Conservation (phyloP, 495 filamentous ascomycete genomes). For the Daldinia bambusicola region DNA sequence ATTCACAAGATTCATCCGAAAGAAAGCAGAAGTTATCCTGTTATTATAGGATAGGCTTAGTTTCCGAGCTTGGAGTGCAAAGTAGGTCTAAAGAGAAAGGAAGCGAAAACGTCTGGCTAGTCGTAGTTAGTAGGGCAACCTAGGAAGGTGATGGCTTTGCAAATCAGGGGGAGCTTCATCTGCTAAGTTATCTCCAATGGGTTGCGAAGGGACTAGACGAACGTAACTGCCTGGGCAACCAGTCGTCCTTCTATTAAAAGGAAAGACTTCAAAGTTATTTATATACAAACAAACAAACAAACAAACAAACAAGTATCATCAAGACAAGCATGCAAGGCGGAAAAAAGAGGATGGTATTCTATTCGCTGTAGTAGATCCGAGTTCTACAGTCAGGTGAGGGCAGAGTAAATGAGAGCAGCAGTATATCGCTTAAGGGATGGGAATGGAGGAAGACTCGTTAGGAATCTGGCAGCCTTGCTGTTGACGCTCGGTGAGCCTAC, state of each 20-base stretch:
- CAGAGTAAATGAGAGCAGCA: background rate
- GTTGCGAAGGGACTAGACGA: background rate
- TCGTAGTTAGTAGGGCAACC: background rate
- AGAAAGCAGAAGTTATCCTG: background rate
- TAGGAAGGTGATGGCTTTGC: background rate
- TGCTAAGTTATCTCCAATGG: background rate
- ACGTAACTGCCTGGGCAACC: background rate
- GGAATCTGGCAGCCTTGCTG: background rate
- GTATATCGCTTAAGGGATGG: conserved; percentile 1
- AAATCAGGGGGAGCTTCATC: background rate
- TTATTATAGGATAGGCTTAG: conserved; percentile 7
- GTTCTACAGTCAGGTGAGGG: conserved; percentile 4
- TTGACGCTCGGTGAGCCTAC: conserved; percentile 7
- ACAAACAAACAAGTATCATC: conserved; percentile 30
- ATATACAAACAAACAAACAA: conserved; percentile 9
- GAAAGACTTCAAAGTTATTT: conserved; percentile 6
- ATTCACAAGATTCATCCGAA: conserved; percentile 17
- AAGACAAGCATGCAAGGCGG: conserved; percentile 23
- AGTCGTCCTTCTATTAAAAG: conserved; percentile 12
- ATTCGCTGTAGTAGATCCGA: conserved; percentile 6
- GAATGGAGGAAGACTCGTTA: background rate
- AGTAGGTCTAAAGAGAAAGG: background rate
- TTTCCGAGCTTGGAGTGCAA: background rate
- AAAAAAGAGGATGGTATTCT: background rate
- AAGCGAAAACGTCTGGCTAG: background rate